Evolutionary conservation across 176 grass and related monocot genomes (phyloP).

Genomic region (Puya raimondii): DNA sequence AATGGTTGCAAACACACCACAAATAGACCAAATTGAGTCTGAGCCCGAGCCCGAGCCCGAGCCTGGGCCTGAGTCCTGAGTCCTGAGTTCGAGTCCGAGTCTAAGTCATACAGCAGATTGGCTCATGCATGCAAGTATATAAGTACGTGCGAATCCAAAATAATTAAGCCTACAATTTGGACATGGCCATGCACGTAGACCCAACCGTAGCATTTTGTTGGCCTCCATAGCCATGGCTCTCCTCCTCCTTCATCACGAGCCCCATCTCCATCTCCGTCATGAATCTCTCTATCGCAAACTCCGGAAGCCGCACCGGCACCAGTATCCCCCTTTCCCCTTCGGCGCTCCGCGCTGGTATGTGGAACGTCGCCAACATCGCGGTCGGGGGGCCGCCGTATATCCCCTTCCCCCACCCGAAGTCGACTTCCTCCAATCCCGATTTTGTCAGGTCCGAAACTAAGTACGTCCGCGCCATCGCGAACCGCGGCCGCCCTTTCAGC

Average conservation of each 20-base stretch:
- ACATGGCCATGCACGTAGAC: too few species aligned
- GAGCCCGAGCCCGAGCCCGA: too few species aligned
- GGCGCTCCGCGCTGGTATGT: background rate
- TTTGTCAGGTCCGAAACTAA: slow-evolving; percentile 30
- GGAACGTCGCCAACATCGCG: slow-evolving; percentile 21
- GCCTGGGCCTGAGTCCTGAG: too few species aligned
- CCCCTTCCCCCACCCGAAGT: slow-evolving; percentile 34
- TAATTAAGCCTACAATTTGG: too few species aligned
- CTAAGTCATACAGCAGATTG: too few species aligned
- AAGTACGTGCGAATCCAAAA: too few species aligned
- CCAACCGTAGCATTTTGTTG: too few species aligned
- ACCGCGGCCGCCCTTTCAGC: slow-evolving; percentile 15
- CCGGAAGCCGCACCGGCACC: slow-evolving; percentile 24
- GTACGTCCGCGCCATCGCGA: slow-evolving; percentile 23
- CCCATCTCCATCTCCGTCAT: background rate
- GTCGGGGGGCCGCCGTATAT: slow-evolving; percentile 31
- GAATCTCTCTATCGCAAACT: slow-evolving; percentile 16
- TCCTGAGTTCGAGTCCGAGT: too few species aligned
- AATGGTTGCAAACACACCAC: too few species aligned
- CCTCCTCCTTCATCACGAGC: background rate
- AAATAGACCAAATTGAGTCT: too few species aligned
- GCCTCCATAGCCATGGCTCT: too few species aligned
- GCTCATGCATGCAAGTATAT: too few species aligned
- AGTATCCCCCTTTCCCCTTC: slow-evolving; percentile 17
- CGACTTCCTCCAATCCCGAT: slow-evolving; percentile 18